Base-by-base conservation (phyloP, 257 asterid species). In the Petrea volubilis region DNA sequence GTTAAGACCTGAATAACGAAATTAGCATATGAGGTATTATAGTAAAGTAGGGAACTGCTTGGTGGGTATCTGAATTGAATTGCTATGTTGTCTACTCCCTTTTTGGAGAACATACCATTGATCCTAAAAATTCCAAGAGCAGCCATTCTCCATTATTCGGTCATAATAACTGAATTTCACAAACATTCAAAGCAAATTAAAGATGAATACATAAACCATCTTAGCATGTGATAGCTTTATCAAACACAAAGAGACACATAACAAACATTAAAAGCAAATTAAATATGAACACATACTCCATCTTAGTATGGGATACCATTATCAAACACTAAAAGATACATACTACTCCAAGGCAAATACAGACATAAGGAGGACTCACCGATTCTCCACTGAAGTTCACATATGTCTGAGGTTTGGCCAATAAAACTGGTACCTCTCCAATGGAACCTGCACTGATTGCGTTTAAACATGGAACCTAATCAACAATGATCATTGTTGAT, bases 371-470 rank as follows among this genome's bases (percentile, higher is more conserved):
- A 79, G 70, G 43, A 84, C 96, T 20, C 55, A 94, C 99, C 77
- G 98, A 71, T 82, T 91, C 98, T 67, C 99, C 97, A 64, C 96
- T 94, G 80, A 89, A 94, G 81, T 91, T 94, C 97, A 91, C 88
- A 75, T 94, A 95, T 1, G 98, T 68, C 84, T 90, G 99, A 62
- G 99, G 99, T 73, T 95, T 95, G 77, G 86, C 97, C 79, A 95
- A 79, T 28, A 95, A 78, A 72, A 92, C 77, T 0, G 99, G 98
- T 12, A 95, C 91, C 81, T 95, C 85, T 31, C 96, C 96, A 27
- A 95, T 88, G 23, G 92, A 88, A 83, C 99, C 99, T 95, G 92
- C 79, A 56, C 71, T 59, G 65, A 62, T 67, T 41, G 50, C 38
- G 49, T 52, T 40, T 46, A 57, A 59, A 61, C 29, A 71, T 6